phyloP scores from a whole-genome alignment of 2,329 filamentous ascomycete species.

The Penicillium sp. region DNA sequence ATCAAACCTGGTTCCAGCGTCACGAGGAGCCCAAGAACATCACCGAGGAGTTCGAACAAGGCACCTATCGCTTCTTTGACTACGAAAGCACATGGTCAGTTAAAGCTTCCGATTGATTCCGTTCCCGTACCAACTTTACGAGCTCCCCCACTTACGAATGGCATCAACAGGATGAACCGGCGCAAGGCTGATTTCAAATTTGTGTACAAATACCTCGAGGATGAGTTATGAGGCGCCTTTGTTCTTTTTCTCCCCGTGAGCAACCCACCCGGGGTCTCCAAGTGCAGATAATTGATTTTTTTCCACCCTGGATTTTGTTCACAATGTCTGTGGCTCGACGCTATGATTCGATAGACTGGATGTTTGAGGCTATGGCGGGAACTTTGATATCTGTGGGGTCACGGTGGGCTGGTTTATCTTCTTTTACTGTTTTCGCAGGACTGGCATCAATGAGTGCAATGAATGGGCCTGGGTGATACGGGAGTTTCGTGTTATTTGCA shows the following conservation, averaged over 20 bases:
- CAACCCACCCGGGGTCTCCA: constrained; percentile 11
- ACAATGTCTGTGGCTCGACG: background rate
- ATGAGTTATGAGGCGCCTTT: constrained; percentile 64
- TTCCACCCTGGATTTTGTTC: constrained; percentile 2
- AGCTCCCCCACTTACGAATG: constrained; percentile 17
- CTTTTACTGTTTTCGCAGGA: constrained; percentile 17
- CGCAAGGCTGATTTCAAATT: constrained; percentile 98
- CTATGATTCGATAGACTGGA: constrained; percentile 12
- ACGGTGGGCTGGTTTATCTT: constrained; percentile 15
- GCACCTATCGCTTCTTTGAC: constrained; percentile 98
- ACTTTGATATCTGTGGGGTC: constrained; percentile 15
- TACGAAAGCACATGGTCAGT: constrained; percentile 97
- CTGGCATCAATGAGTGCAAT: constrained; percentile 31
- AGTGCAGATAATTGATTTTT: constrained; percentile 3
- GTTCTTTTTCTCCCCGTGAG: constrained; percentile 7
- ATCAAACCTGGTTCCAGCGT: constrained; percentile 98
- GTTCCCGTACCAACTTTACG: constrained; percentile 1
- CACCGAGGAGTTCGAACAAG: constrained; percentile 97
- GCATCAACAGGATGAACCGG: constrained; percentile 82
- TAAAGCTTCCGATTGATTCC: constrained; percentile 5
- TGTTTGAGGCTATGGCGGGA: constrained; percentile 9
- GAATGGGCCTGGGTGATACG: constrained; percentile 32
- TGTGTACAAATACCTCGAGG: constrained; percentile 95
- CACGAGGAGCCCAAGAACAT: constrained; percentile 99
- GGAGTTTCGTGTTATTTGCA: constrained; percentile 30